These are phyloP conservation scores for Beauveria asiatica DNA, from an alignment of 2,329 filamentous ascomycete species.

Conservation along the genomic window DNA sequence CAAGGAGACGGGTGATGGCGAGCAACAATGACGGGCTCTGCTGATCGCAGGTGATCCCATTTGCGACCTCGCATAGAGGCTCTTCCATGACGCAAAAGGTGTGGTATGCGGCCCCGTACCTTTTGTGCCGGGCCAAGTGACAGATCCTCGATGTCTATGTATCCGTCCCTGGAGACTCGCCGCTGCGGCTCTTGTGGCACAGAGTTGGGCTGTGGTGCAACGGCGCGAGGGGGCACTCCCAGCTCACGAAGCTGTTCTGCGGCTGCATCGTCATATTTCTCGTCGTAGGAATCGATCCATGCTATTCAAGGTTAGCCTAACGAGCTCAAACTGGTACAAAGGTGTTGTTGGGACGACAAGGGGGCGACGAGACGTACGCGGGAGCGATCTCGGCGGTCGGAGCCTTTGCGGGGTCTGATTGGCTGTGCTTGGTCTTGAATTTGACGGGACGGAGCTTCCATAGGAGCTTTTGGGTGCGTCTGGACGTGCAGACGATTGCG, in stretches of 20 bases:
- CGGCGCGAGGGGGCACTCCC: slow-evolving; percentile 29
- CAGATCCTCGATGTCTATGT: slow-evolving; percentile 33
- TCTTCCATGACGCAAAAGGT: slow-evolving; percentile 40
- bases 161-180: slow-evolving; percentile 41
- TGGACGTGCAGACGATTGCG: neutral
- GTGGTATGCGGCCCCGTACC: slow-evolving; percentile 31
- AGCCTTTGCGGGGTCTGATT: slow-evolving; percentile 15
- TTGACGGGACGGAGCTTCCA: slow-evolving; percentile 2
- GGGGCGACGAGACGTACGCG: slow-evolving; percentile 17
- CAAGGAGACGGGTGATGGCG: slow-evolving; percentile 33
- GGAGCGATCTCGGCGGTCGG: slow-evolving; percentile 22
- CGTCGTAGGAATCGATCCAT: slow-evolving; percentile 42
- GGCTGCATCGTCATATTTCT: slow-evolving; percentile 28
- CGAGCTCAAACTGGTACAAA: slow-evolving; percentile 14
- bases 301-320: slow-evolving; percentile 23
- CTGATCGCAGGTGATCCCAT: slow-evolving; percentile 52
- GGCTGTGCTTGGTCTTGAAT: slow-evolving; percentile 12
- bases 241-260: slow-evolving; percentile 32
- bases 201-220: slow-evolving; percentile 34
- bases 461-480: neutral
- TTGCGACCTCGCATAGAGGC: slow-evolving; percentile 38
- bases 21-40: slow-evolving; percentile 51
- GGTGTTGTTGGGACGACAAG: neutral
- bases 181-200: slow-evolving; percentile 30
- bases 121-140: slow-evolving; percentile 26